Evolutionary conservation across 2,329 filamentous ascomycete species (phyloP), one percentile per base, ranked within the genome.

Genomic region (Stenocarpella maydis): DNA sequence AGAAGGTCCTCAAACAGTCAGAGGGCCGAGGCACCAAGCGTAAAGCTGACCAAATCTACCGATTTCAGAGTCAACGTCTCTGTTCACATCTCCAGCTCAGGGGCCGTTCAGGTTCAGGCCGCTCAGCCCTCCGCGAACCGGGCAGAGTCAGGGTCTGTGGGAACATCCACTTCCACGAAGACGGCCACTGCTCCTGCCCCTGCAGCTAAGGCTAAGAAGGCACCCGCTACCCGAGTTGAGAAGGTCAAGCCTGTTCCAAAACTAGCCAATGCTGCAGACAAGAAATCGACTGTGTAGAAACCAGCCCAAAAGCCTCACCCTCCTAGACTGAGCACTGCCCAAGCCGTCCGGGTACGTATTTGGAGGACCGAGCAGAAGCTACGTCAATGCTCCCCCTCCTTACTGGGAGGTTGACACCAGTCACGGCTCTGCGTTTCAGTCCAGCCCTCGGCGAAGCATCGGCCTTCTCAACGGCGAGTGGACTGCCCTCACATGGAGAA

Each of bases 391-490:
- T 0, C 61, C 64, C 26, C 43, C 50, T 39, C 60, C 67, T 28
- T 67, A 74, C 69, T 71, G 74, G 17, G 72, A 73, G 24, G 55
- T 65, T 26, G 65, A 71, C 47, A 61, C 71, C 49, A 65, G 71
- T 24, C 69, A 71, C n/a, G 65, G 73, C 72, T 43, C 47, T 34
- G 26, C n/a, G 17, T 41, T 9, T 21, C 74, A 79, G 1, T 45
- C 47, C 3, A 61, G 24, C 17, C 54, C 53, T 21, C 43, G 37
- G 39, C 43, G 39, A 3, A 15, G 43, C n/a, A 74, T 83, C 0
- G 79, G 80, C 2, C 73, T 80, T 3, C 73, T 87, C 17, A 85
- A 84, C 60, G 84, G 85, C 71, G 75, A 4, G 73, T 86, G 17
- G 52, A 69, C 12, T 80, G 76, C 55, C 65, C 68, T 12, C 65